phyloP scores from a whole-genome alignment of 768 basidiomycete genomes.

The Dioszegia hungarica region DNA sequence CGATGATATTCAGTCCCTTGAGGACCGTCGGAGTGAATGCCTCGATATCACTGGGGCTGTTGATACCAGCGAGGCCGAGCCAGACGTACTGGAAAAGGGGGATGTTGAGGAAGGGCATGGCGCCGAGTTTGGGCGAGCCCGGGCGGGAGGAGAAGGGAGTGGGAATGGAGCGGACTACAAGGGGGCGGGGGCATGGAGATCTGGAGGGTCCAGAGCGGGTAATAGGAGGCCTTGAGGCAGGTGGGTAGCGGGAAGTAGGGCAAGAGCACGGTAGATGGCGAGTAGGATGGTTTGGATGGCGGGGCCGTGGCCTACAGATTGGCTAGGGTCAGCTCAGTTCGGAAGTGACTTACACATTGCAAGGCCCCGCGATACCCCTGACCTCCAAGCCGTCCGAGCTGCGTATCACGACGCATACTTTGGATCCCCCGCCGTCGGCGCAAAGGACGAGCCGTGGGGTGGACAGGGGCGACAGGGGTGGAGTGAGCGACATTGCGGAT shows the following conservation, averaged over 20 bases:
- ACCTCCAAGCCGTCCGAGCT: slow-evolving; percentile 23
- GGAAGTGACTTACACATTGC: slow-evolving; percentile 39
- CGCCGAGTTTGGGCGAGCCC: background rate
- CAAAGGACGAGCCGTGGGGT: slow-evolving; percentile 29
- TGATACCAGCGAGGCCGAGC: slow-evolving; percentile 43
- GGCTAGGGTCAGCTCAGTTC: slow-evolving; percentile 16
- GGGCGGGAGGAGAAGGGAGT: slow-evolving; percentile 10
- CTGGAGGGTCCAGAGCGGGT: background rate
- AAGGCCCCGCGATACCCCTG: slow-evolving; percentile 33
- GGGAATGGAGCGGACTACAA: background rate
- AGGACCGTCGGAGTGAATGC: slow-evolving; percentile 22
- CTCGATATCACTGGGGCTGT: slow-evolving; percentile 14
- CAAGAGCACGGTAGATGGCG: slow-evolving; percentile 35
- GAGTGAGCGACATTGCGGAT: too few relatives aligned
- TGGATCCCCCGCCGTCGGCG: slow-evolving; percentile 45
- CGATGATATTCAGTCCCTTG: slow-evolving; percentile 13
- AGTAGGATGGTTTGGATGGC: slow-evolving; percentile 33
- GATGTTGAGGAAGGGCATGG: slow-evolving; percentile 16
- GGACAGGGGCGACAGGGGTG: slow-evolving; percentile 6
- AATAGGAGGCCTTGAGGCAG: slow-evolving; percentile 11
- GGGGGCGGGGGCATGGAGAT: background rate
- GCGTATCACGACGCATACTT: slow-evolving; percentile 31
- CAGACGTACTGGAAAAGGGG: slow-evolving; percentile 35
- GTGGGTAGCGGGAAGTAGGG: slow-evolving; percentile 18
- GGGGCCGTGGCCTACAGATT: slow-evolving; percentile 27